Base-by-base conservation (phyloP, 2,329 filamentous ascomycete species). In the Calcarisporium arbuscula region DNA sequence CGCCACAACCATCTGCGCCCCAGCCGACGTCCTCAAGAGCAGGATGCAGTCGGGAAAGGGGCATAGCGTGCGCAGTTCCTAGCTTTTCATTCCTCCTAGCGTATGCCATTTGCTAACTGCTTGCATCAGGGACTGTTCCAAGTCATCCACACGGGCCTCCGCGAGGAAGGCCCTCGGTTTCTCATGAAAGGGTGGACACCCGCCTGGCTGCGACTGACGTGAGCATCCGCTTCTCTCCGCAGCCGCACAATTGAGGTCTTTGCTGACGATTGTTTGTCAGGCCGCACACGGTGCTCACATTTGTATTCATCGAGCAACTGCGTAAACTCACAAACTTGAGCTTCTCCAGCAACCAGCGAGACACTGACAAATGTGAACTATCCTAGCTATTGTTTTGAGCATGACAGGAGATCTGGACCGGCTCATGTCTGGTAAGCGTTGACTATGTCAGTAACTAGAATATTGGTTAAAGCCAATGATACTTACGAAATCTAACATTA, bases 141-240 rank as follows among this genome's bases (percentile, higher is more conserved):
- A 22, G 54, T 66, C 4, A 38, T 65, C 7, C 40, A 45, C 6
- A 47, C 52, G 0, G 57, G 61, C 5, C 40, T 64, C 6, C 47
- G 50, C 5, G 55, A 60, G 10, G 63, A 67, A 43, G 64, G 64
- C 0, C 54, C 54, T 1, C 47, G 55, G 2, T 67, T 67, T 32
- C 51, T 67, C 4, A 65, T 67, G 61, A 65, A 62, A 35, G 64
- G 64, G 2, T 67, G 63, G 64, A 63, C 59, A 8, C 63, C 64
- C 1, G 64, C 64, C 1, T 67, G 64, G 64, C 31, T 67, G 8
- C 48, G 64, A 40, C 43, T 67, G 3, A 64, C 63, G 61, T 65
- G 36, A 39, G 58, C 52, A 16, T 5, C 5, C 11, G 8, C 9
- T 8, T n/a, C 17, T 16, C 8, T 10, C 3, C 1, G 6, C 0